These are phyloP conservation scores for Scenedesmus sp. DNA, from an alignment of 163 green algal species.

Conservation along the genomic window DNA sequence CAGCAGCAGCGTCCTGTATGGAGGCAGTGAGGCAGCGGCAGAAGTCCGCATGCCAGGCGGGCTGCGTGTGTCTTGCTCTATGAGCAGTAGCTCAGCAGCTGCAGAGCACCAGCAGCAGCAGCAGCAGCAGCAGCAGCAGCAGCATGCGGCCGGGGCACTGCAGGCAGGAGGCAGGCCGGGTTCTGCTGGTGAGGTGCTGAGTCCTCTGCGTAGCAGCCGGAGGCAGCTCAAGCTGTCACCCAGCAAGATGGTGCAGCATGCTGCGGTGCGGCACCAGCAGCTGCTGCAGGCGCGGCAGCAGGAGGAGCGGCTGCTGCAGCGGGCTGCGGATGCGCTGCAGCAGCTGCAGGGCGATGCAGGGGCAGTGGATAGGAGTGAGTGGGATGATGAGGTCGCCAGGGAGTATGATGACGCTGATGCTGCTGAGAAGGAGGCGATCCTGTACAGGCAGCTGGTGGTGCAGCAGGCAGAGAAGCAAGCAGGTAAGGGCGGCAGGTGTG, in stretches of 20 bases:
- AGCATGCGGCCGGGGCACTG: background rate
- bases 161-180: background rate
- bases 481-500: background rate
- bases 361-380: background rate
- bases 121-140: conserved; percentile 3
- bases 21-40: background rate
- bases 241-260: background rate
- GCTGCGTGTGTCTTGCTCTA: too few relatives aligned
- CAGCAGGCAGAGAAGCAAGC: conserved; percentile 38
- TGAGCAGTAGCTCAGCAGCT: background rate
- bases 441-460: conserved; percentile 31
- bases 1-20: background rate
- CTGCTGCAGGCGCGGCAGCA: background rate
- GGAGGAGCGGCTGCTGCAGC: conserved; percentile 1
- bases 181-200: background rate
- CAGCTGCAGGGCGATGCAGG: background rate
- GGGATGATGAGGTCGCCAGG: background rate
- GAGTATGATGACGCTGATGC: conserved; percentile 28
- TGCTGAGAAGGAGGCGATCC: conserved; percentile 4
- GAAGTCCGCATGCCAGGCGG: background rate
- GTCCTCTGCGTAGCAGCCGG: conserved; percentile 25
- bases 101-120: background rate
- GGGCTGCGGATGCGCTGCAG: conserved; percentile 7
- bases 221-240: background rate
- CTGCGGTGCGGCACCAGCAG: background rate